Base-by-base conservation (phyloP, 2,329 filamentous ascomycete species). In the Colletotrichum sp. region DNA sequence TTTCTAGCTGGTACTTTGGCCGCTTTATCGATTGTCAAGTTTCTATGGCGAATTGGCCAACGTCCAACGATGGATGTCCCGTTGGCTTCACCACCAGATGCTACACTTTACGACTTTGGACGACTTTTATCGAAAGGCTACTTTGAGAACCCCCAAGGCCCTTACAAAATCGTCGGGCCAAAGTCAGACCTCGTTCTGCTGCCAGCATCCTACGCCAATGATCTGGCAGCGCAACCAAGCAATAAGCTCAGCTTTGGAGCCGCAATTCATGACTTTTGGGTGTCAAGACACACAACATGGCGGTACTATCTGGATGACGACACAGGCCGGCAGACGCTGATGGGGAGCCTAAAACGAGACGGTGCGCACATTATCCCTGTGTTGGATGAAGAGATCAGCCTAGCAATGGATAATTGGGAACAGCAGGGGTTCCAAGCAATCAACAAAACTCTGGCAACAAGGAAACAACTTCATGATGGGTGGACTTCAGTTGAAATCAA, bases 41-140 rank as follows among this genome's bases (percentile, higher is more conserved):
- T 44, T n/a, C 16, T n/a, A 10, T 79, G 80, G 67, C 78, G 77
- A 68, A 3, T 21, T 57, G 24, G 26, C 18, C 59, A 44, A 81
- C 77, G 8, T 80, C 80, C 9, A 28, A 68, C 65, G 9, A 68
- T 68, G 44, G 13, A 57, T 26, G 65, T 68, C 16, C 65, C 65
- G 13, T 13, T 24, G 16, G 44, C 55, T 9, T 32, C 26, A 55
- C 44, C 44, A 7, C 39, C 16, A 9, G 8, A 8, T 12, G n/a
- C 24, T n/a, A 4, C 44, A n/a, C 18, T n/a, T n/a, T 57, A n/a
- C 21, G 44, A 68, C 28, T 68, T 68, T 57, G 9, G 9, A 57
- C 24, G 18, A 16, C 65, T 68, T 8, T 13, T 68, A 24, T 15
- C 55, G 3, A 26, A 34, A 21, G 65, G 65, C 13, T 68, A 68